phyloP scores from a whole-genome alignment of 352 stramenopile genomes.

The Phytopythium montanum region DNA sequence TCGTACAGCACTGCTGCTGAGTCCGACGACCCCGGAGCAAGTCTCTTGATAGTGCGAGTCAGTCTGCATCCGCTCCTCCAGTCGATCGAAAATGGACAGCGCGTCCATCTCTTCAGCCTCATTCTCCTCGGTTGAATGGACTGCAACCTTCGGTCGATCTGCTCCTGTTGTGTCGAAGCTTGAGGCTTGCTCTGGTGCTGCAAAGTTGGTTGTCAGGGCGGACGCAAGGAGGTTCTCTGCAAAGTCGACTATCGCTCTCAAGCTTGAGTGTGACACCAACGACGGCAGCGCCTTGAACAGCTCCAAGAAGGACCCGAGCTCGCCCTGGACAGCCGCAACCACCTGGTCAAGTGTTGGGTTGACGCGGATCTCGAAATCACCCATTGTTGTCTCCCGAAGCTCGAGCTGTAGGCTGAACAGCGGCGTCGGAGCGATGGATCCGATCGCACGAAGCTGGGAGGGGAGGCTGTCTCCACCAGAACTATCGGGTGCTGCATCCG shows the following conservation, averaged over 20 bases:
- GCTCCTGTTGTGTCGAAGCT: neutral
- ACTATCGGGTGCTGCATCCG: neutral
- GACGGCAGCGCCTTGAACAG: constrained; percentile 2
- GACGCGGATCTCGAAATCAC: neutral
- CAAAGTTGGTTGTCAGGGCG: neutral
- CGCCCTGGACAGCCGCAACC: neutral
- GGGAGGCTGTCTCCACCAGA: neutral
- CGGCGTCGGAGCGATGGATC: constrained; percentile 7
- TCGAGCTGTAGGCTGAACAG: constrained; percentile 16
- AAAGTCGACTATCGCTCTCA: neutral
- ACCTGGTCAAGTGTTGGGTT: neutral
- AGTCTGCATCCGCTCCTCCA: constrained; percentile 34
- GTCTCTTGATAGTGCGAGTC: constrained; percentile 28
- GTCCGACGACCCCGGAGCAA: constrained; percentile 36
- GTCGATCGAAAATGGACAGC: constrained; percentile 7
- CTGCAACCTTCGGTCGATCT: neutral
- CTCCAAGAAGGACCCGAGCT: neutral
- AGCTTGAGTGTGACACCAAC: neutral
- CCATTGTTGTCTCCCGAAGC: neutral
- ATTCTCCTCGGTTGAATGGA: neutral
- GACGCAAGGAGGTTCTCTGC: constrained; percentile 2
- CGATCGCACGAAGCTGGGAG: neutral
- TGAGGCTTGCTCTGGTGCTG: neutral
- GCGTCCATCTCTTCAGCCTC: constrained; percentile 11
- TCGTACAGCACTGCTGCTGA: constrained; percentile 22